Base-by-base conservation (phyloP, 768 basidiomycete genomes). In the Sporobolomyces phaffii region DNA sequence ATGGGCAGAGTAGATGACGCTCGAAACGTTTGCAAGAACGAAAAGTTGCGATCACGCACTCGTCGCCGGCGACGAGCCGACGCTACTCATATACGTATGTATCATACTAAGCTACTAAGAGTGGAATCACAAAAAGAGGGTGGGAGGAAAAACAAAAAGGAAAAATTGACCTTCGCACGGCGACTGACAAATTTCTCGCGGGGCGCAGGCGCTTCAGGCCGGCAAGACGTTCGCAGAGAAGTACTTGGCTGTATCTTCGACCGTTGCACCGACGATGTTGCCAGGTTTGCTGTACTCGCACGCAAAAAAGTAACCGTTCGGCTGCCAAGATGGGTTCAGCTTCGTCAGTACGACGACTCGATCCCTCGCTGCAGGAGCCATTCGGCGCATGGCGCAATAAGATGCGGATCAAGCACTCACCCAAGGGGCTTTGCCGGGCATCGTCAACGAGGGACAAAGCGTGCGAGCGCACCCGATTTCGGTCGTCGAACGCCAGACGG, bases 401-500 rank as follows among this genome's bases (percentile, higher is more conserved):
- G n/a, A n/a, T 20, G 45, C 13, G 36, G 41, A 38, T 24, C 5
- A 24, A n/a, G 43, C 47, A 54, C 33, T 13, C 20, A 50, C 47
- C 47, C 36, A n/a, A 49, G 56, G 22, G 22, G 38, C 34, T 59
- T 45, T 62, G 38, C 26, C 59, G 59, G 71, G 73, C 45, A 76
- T 61, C 10, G 68, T 72, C n/a, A 70, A 69, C 11, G 68, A 61
- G 5, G 73, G 43, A 53, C 76, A 77, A 13, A 44, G 34, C 8
- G 62, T 47, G 26, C 70, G n/a, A 1, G 75, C 76, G 54, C 76
- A 77, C 2, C 77, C 76, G 45, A 76, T n/a, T 26, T 73, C 31
- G 22, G 59, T 72, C 11, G 75, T 76, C 14, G 53, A 57, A 59
- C 74, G 70, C 76, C 77, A 76, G 15, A 76, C 73, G 40, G 72